Percentiles rank a stretch among this genome's conserved stretches.
phyloP scores from a whole-genome alignment of 306 rosid species.

The Neltuma alba region DNA sequence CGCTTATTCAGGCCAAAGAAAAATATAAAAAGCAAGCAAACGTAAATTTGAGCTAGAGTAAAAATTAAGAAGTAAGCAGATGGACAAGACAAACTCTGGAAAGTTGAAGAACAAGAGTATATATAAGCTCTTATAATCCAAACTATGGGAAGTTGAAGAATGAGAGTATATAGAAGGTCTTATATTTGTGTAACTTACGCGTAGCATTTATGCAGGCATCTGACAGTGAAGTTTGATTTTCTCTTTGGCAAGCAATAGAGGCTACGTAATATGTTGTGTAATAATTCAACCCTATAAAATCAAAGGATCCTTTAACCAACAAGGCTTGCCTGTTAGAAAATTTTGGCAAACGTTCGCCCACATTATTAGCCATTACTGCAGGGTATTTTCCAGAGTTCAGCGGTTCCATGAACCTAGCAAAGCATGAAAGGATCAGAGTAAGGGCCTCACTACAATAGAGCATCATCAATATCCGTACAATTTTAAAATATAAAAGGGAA shows the following conservation, averaged over 20 bases:
- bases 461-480: background rate
- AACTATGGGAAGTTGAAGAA: background rate
- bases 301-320: conserved; percentile 42
- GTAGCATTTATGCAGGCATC: conserved; percentile 3
- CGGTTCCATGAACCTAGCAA: conserved; percentile 46
- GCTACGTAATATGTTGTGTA: conserved; percentile 38
- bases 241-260: conserved; percentile 11
- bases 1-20: background rate
- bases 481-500: background rate
- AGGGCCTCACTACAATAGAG: background rate
- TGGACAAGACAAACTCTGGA: background rate
- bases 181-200: conserved; percentile 12
- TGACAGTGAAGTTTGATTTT: background rate
- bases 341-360: conserved; percentile 40
- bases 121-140: background rate
- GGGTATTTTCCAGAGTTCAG: conserved; percentile 46
- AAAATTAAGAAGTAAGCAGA: background rate
- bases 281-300: conserved; percentile 55
- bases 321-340: conserved; percentile 34
- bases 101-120: background rate
- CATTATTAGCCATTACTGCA: conserved; percentile 30
- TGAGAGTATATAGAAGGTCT: background rate
- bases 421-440: background rate
- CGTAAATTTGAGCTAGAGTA: no score
- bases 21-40: background rate